These are phyloP conservation scores for Datura wrightii DNA, from an alignment of 257 asterid genomes.

Conservation along the genomic window DNA sequence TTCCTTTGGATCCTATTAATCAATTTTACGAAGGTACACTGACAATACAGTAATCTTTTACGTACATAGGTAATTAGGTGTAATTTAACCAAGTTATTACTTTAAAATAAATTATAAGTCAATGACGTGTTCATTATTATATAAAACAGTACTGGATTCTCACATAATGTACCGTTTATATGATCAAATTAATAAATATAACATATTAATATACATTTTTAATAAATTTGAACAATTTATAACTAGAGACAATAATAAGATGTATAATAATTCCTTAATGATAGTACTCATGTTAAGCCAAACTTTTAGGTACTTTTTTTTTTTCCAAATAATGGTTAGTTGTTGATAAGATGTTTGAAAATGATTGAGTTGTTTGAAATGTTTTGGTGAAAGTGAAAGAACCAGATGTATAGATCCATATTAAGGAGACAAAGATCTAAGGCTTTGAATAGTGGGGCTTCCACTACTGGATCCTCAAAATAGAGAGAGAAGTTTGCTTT, in stretches of 20 bases:
- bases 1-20: neutral
- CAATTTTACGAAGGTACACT: neutral
- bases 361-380: neutral
- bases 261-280: too few relatives aligned
- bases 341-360: slow-evolving; percentile 7
- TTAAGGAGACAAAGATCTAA: neutral
- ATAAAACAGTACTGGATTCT: too few relatives aligned
- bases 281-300: too few relatives aligned
- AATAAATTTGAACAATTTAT: too few relatives aligned
- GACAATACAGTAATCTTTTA: neutral
- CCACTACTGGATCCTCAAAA: neutral
- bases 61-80: neutral
- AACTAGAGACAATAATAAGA: too few relatives aligned
- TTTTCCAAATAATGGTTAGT: neutral
- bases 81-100: too few relatives aligned
- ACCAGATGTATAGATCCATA: neutral
- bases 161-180: too few relatives aligned
- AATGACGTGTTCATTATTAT: too few relatives aligned
- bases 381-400: neutral
- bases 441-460: neutral
- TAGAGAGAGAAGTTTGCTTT: neutral
- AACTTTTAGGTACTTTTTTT: too few relatives aligned
- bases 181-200: too few relatives aligned
- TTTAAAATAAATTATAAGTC: too few relatives aligned
- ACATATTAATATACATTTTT: too few relatives aligned